Evolutionary conservation across 2,329 filamentous ascomycete genomes (phyloP), one percentile per base, ranked within the genome.

Genomic region (Ophiocordyceps robertsii): DNA sequence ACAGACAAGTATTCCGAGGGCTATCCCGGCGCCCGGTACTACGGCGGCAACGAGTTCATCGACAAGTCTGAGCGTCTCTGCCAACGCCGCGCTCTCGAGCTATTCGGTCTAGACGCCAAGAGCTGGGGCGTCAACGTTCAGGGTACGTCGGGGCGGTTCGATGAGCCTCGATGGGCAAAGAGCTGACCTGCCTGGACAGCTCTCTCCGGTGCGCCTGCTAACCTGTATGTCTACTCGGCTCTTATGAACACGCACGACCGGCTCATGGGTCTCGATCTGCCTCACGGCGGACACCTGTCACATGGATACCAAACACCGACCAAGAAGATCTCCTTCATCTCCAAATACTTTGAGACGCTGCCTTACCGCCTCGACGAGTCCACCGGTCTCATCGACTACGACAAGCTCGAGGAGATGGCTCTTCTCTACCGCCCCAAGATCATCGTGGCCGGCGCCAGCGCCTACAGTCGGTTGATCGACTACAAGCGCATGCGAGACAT

Each of bases 51-150:
- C 63, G 84, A 95, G 65, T 88, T 89, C 63, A 96, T 96, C 56
- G 90, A 96, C 57, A 77, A 87, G 56, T 78, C 90, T 6, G 90
- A 96, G 68, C 72, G 82, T 38, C 70, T 95, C 39, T 96, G 90
- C 65, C 92, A 96, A 67, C 75, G 86, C 60, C 80, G 90, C 55
- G 92, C 92, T 16, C 70, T 96, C 12, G 79, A 94, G 65, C 80
- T 90, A 0, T 96, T 94, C 62, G 79, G 82, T 29, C 68, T 96
- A 43, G 82, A 88, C 53, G 68, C 82, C 21, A 81, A 85, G 62
- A 80, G 93, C 66, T 96, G 90, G 90, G 90, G 92, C 47, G 90
- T 96, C 58, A 96, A 96, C 56, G 90, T 96, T 21, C 90, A 96
- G 61, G 73, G 84, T 86, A 62, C 55, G 78, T 61, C n/a, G 27